phyloP scores from a whole-genome alignment of 805 yeast species.

The Ogataea salicorniae region DNA sequence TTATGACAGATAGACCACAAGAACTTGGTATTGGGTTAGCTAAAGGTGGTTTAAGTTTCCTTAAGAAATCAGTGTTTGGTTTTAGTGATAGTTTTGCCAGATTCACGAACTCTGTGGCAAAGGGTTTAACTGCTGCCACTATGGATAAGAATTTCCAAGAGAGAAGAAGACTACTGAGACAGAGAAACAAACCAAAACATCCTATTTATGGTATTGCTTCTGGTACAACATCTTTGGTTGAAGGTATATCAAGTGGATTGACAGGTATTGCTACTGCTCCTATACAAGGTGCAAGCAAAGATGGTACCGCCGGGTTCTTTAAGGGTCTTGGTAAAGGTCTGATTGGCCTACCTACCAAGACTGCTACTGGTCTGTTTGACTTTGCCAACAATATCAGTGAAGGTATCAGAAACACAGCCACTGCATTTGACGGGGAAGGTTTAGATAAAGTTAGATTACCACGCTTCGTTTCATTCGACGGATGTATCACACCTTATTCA shows the following conservation, averaged over 20 bases:
- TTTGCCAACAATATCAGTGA: slow-evolving; percentile 89
- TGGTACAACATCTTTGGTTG: slow-evolving; percentile 87
- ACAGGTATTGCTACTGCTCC: slow-evolving; percentile 91
- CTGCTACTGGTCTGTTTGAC: slow-evolving; percentile 92
- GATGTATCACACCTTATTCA: slow-evolving; percentile 68
- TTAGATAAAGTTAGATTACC: slow-evolving; percentile 81
- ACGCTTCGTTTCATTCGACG: slow-evolving; percentile 64
- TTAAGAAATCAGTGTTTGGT: slow-evolving; percentile 93
- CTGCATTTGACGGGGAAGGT: slow-evolving; percentile 76
- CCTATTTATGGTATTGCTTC: slow-evolving; percentile 78
- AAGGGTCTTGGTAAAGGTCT: slow-evolving; percentile 92
- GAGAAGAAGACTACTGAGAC: slow-evolving; percentile 68
- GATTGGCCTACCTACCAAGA: slow-evolving; percentile 94
- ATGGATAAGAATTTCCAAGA: slow-evolving; percentile 83
- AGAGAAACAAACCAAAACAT: slow-evolving; percentile 76
- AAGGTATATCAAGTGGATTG: slow-evolving; percentile 81
- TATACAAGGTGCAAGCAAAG: slow-evolving; percentile 78
- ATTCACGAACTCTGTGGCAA: slow-evolving; percentile 89
- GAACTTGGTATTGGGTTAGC: slow-evolving; percentile 94
- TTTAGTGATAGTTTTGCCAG: slow-evolving; percentile 90
- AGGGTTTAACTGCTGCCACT: slow-evolving; percentile 87
- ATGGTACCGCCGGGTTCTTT: slow-evolving; percentile 88
- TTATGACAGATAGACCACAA: slow-evolving; percentile 91
- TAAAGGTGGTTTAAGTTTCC: slow-evolving; percentile 90
- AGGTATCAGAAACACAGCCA: slow-evolving; percentile 89